Conservation (phyloP, 2,329 filamentous ascomycete genomes). For the Elsinoe ampelina region DNA sequence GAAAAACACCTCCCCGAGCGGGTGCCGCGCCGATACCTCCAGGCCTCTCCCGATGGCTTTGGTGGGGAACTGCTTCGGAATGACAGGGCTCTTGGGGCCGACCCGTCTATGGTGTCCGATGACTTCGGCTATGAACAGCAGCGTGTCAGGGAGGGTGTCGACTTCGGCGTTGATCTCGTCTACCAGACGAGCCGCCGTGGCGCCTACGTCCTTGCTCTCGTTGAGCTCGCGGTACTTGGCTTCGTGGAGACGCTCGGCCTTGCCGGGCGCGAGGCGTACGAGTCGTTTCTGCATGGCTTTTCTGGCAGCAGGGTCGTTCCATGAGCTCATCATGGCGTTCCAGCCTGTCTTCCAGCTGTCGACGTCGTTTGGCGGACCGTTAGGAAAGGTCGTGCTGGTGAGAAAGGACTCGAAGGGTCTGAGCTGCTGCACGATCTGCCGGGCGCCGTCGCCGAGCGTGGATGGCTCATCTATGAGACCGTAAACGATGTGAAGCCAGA, state of each 20-base stretch:
- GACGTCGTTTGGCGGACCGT: not conserved
- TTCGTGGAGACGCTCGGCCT: not conserved
- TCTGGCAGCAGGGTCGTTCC: not conserved
- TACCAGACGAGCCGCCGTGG: not conserved
- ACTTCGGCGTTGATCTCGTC: not conserved
- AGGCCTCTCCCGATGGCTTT: no score
- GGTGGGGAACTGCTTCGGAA: no score
- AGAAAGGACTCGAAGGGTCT: not conserved
- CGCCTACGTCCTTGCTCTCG: not conserved
- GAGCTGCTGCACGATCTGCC: not conserved
- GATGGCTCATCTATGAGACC: no score
- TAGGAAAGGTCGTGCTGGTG: not conserved
- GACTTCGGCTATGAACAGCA: not conserved
- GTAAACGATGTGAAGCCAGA: no score
- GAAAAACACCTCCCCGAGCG: no score
- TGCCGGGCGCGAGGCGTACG: not conserved
- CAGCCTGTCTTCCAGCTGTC: not conserved
- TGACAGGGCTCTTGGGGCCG: no score
- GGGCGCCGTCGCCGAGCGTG: no score
- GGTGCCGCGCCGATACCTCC: no score
- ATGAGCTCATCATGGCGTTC: no score
- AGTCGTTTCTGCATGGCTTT: not conserved
- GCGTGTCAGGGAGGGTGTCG: not conserved
- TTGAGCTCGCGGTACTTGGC: not conserved
- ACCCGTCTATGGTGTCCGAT: no score